Evolutionary conservation across 148 eudicot species (phyloP), one percentile per base, ranked within the genome.

Genomic region (Rhododendron ovatum): DNA sequence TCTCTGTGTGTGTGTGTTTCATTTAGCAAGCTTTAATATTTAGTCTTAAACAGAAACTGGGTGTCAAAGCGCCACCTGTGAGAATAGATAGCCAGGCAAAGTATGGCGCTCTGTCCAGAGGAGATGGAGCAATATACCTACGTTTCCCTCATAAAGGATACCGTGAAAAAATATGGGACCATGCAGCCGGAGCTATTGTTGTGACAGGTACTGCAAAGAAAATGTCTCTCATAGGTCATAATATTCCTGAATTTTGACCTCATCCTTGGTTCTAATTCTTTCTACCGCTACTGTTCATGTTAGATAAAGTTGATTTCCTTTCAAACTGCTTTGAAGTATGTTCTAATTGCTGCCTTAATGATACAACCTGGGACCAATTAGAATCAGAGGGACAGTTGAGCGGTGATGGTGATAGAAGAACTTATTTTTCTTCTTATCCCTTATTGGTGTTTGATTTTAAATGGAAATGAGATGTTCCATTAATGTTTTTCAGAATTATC

Each of bases 151-250:
- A 93, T 83, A 92, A 95, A 79, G 99, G 99, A 69, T 97, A 97
- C 82, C 93, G 98, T 9, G 99, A 97, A 82, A 97, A 96, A 84
- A 97, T 97, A 83, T 97, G 99, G 99, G 99, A 97, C 87, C 99
- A 97, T 88, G 99, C 99, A 35, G 99, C 99, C 81, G 99, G 99
- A 88, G 86, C 90, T 88, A 92, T 95, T 78, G 99, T 97, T 53
- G 98, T 95, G 81, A 90, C 98, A 87, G 99, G 99, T 95, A 87
- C 78, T 73, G 33, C 43, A 67, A 28, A 26, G 26, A 61, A 85
- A 55, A 71, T 43, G 3, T 59, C 37, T 82, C 71, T 10, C 28
- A 20, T 53, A 0, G 17, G 14, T 50, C 39, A 5, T 47, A 22
- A 7, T 51, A 30, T 28, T 30, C 61, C 43, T 71, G 9, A 26